These are phyloP conservation scores for Diplocarpon rosae DNA, from an alignment of 2,329 filamentous ascomycete species.

Conservation along the genomic window DNA sequence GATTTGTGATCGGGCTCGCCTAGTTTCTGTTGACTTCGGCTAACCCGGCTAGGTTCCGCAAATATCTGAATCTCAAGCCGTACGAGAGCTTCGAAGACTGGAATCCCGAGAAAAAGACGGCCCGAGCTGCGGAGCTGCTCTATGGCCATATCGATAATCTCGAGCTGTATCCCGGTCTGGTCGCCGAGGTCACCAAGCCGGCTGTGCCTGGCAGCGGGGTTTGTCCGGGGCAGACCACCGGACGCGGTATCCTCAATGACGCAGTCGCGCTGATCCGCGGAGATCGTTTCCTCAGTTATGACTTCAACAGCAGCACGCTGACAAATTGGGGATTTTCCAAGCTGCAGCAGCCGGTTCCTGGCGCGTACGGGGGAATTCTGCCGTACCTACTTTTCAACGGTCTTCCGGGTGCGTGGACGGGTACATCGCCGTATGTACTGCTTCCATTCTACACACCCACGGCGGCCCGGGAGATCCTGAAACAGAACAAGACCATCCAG, in stretches of 20 bases:
- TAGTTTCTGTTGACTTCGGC: neutral
- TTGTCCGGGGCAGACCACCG: constrained; percentile 34
- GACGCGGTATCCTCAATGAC: constrained; percentile 36
- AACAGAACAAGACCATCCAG: constrained; percentile 34
- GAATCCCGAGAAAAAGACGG: constrained; percentile 38
- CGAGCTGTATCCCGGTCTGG: constrained; percentile 47
- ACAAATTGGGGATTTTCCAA: constrained; percentile 40
- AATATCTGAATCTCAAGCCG: constrained; percentile 39
- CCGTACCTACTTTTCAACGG: constrained; percentile 34
- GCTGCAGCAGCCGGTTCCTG: constrained; percentile 27
- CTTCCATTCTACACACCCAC: constrained; percentile 41
- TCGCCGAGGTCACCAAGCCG: constrained; percentile 44
- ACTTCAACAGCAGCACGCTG: constrained; percentile 37
- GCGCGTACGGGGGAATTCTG: constrained; percentile 37
- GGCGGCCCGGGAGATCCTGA: constrained; percentile 35
- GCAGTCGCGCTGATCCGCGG: constrained; percentile 36
- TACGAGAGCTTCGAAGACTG: constrained; percentile 41
- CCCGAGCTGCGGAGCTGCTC: constrained; percentile 32
- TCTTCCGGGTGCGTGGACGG: constrained; percentile 36
- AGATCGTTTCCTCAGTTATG: constrained; percentile 36
- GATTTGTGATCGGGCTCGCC: too few relatives aligned
- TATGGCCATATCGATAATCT: constrained; percentile 42
- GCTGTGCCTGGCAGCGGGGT: constrained; percentile 37
- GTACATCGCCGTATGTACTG: constrained; percentile 37
- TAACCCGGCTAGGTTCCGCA: constrained; percentile 32